A percentile compares a stretch with the other conserved stretches of the same genome.
phyloP scores from a whole-genome alignment of 192 early-diverging fungal species.

The Coemansia sp. region DNA sequence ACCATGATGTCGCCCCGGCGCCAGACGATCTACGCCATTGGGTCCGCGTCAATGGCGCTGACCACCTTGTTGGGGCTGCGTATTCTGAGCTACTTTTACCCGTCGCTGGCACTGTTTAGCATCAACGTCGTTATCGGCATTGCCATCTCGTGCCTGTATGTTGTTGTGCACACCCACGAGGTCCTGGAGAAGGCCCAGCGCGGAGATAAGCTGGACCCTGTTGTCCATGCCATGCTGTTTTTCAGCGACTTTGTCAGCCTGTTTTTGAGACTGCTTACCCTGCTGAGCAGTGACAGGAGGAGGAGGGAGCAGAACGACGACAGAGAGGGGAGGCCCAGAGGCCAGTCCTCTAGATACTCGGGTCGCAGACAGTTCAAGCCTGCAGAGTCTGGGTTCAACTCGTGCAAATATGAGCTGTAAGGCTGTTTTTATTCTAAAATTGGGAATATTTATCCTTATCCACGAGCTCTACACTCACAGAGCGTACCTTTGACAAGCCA shows the following conservation, averaged over 20 bases:
- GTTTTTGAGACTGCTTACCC: conserved; percentile 10
- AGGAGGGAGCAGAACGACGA: conserved; percentile 8
- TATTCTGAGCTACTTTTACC: conserved; percentile 17
- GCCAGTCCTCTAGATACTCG: not conserved
- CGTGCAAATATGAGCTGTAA: not conserved
- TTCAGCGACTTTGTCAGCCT: conserved; percentile 24
- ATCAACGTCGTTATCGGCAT: conserved; percentile 14
- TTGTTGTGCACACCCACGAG: conserved; percentile 23
- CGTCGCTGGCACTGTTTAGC: conserved; percentile 5
- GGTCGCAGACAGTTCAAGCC: not conserved
- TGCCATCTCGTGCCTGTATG: conserved; percentile 12
- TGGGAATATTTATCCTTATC: not conserved
- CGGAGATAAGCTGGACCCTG: conserved; percentile 19
- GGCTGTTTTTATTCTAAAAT: not conserved
- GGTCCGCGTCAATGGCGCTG: conserved; percentile 6
- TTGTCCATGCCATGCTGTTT: conserved; percentile 15
- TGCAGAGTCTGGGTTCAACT: not conserved
- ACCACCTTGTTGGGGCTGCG: conserved; percentile 12
- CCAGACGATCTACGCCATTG: conserved; percentile 21
- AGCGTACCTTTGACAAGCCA: not conserved
- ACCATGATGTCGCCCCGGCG: conserved; percentile 14
- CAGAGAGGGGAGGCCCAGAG: not conserved
- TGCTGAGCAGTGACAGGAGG: conserved; percentile 13
- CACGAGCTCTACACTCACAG: not conserved
- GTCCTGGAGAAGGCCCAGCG: conserved; percentile 19